These are phyloP conservation scores for Diaporthe vexans DNA, from an alignment of 2,329 filamentous ascomycete genomes.

Conservation along the genomic window DNA sequence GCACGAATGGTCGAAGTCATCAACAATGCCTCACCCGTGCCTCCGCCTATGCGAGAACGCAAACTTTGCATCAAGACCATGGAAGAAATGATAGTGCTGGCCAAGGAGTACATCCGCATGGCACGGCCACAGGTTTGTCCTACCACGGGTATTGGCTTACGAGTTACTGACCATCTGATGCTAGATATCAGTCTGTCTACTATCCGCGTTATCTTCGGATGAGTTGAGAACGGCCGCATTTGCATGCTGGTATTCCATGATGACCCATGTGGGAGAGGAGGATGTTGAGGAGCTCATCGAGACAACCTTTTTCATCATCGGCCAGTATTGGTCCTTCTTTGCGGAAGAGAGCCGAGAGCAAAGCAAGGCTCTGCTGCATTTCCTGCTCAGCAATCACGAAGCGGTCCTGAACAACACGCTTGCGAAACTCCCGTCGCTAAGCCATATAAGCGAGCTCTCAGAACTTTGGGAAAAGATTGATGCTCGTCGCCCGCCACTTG, in stretches of 20 bases:
- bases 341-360: slow-evolving; percentile 70
- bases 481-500: slow-evolving; percentile 74
- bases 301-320: slow-evolving; percentile 89
- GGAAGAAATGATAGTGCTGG: slow-evolving; percentile 87
- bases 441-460: slow-evolving; percentile 76
- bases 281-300: slow-evolving; percentile 87
- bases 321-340: slow-evolving; percentile 82
- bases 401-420: slow-evolving; percentile 75
- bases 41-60: slow-evolving; percentile 75
- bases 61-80: slow-evolving; percentile 84
- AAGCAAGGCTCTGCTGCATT: slow-evolving; percentile 74
- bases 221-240: slow-evolving; percentile 85
- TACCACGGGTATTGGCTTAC: neutral
- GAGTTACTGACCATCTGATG: slow-evolving; percentile 45
- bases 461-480: slow-evolving; percentile 77
- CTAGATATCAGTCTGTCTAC: slow-evolving; percentile 90
- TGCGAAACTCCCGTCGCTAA: slow-evolving; percentile 83
- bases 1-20: slow-evolving; percentile 84
- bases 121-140: slow-evolving; percentile 83
- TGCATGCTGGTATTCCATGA: slow-evolving; percentile 85
- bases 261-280: slow-evolving; percentile 80
- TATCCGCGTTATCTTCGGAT: slow-evolving; percentile 83
- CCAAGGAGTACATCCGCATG: slow-evolving; percentile 79
- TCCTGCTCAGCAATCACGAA: slow-evolving; percentile 75
- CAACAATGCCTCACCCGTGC: slow-evolving; percentile 72